Evolutionary conservation across 495 filamentous ascomycete species (phyloP).

Genomic region (Rusavskia elegans): DNA sequence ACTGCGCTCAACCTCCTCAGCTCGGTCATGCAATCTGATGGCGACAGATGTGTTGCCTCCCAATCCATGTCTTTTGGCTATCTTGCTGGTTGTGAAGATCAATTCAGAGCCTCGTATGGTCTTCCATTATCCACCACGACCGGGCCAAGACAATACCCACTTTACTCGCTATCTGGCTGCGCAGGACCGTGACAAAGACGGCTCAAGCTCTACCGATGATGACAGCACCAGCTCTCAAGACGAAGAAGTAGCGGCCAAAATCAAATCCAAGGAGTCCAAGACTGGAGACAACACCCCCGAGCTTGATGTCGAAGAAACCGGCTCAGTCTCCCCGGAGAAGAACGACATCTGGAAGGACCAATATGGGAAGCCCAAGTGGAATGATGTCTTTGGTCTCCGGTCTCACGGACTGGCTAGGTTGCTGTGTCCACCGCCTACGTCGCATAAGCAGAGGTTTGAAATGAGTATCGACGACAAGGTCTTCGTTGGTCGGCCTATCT

Average conservation of each 20-base stretch:
- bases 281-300: slow-evolving; percentile 16
- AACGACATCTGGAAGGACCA: neutral
- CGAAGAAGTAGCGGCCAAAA: slow-evolving; percentile 32
- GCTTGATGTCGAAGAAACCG: slow-evolving; percentile 27
- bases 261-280: slow-evolving; percentile 8
- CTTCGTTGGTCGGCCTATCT: slow-evolving; percentile 78
- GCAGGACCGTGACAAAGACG: slow-evolving; percentile 21
- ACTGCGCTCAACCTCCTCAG: no score
- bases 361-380: slow-evolving; percentile 1
- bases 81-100: slow-evolving; percentile 67
- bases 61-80: slow-evolving; percentile 54
- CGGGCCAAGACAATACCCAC: slow-evolving; percentile 20
- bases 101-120: slow-evolving; percentile 70
- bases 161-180: slow-evolving; percentile 4
- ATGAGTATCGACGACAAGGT: slow-evolving; percentile 68
- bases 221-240: slow-evolving; percentile 27
- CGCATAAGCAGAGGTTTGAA: slow-evolving; percentile 77
- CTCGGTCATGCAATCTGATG: slow-evolving; percentile 18
- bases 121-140: slow-evolving; percentile 76
- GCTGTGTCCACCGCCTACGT: slow-evolving; percentile 61
- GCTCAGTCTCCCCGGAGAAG: slow-evolving; percentile 17
- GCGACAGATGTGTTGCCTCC: slow-evolving; percentile 33
- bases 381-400: slow-evolving; percentile 10
- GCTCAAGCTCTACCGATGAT: slow-evolving; percentile 29
- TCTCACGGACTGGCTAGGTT: slow-evolving; percentile 60